Evolutionary conservation across 176 grass and related monocot species (phyloP).

Genomic region (bread wheat (Triticum aestivum)): DNA sequence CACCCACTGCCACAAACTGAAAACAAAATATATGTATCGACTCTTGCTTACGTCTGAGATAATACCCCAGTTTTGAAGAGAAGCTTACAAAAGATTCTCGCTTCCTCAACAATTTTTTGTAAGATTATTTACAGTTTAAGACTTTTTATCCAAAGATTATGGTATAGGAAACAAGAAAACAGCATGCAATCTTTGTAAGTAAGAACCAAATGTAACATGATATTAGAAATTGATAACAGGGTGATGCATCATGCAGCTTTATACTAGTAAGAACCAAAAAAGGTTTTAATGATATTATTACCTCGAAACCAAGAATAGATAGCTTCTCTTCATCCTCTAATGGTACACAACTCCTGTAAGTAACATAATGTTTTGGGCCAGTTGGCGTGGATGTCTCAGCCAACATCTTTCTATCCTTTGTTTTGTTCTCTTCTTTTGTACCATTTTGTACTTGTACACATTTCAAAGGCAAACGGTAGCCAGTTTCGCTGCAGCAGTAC

Average conservation of each 20-base stretch:
- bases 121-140: not conserved
- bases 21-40: not conserved
- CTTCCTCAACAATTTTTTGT: not conserved
- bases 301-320: constrained; percentile 92
- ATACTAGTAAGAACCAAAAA: constrained; percentile 7
- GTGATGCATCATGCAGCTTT: not conserved
- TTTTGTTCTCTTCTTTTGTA: constrained; percentile 51
- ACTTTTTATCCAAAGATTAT: not conserved
- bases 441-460: constrained; percentile 53
- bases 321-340: constrained; percentile 75
- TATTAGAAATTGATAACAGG: not conserved
- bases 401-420: constrained; percentile 69
- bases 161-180: constrained; percentile 9
- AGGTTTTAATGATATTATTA: constrained; percentile 36
- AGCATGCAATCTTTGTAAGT: no score
- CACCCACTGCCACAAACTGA: not conserved
- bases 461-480: constrained; percentile 87
- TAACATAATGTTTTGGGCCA: constrained; percentile 58
- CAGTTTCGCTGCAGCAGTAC: constrained; percentile 89
- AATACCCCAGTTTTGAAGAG: not conserved
- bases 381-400: constrained; percentile 38
- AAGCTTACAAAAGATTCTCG: not conserved
- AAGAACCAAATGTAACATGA: no score
- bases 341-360: constrained; percentile 85
- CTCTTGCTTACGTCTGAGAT: constrained; percentile 14